These are phyloP conservation scores for Herpetomonas samuelpessoai DNA, from an alignment of 208 protist species.

Conservation along the genomic window DNA sequence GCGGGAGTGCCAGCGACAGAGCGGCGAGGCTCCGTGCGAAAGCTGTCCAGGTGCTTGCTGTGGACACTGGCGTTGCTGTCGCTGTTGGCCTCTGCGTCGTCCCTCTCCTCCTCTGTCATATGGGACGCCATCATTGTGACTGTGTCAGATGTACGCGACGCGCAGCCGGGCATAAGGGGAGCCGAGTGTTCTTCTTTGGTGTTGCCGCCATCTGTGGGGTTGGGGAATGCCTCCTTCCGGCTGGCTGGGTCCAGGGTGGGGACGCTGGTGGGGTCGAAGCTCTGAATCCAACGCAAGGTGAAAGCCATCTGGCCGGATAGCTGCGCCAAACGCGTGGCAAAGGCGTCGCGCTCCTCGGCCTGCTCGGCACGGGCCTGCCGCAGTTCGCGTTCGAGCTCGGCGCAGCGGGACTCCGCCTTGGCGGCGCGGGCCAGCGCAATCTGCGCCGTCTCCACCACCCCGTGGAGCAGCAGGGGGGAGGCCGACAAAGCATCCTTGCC, in stretches of 20 bases:
- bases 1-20: too few species aligned
- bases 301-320: slow-evolving; percentile 6
- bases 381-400: slow-evolving; percentile 22
- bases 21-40: too few species aligned
- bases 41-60: too few species aligned
- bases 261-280: slow-evolving; percentile 1
- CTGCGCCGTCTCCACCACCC: slow-evolving; percentile 2
- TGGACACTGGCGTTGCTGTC: too few species aligned
- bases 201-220: slow-evolving; percentile 1
- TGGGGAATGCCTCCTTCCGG: not conserved
- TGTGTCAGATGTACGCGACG: too few species aligned
- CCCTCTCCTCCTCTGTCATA: too few species aligned
- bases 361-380: not conserved
- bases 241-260: not conserved
- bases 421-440: not conserved
- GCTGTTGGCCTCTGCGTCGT: too few species aligned
- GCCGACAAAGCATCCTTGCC: too few species aligned
- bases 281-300: slow-evolving; percentile 12
- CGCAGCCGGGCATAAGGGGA: too few species aligned
- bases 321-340: not conserved
- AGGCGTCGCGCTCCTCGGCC: slow-evolving; percentile 1
- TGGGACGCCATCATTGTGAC: too few species aligned
- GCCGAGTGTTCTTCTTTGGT: too few species aligned
- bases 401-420: slow-evolving; percentile 10
- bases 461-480: not conserved